These are phyloP conservation scores for Pisolithus tinctorius DNA, from an alignment of 768 basidiomycete species.

Conservation along the genomic window DNA sequence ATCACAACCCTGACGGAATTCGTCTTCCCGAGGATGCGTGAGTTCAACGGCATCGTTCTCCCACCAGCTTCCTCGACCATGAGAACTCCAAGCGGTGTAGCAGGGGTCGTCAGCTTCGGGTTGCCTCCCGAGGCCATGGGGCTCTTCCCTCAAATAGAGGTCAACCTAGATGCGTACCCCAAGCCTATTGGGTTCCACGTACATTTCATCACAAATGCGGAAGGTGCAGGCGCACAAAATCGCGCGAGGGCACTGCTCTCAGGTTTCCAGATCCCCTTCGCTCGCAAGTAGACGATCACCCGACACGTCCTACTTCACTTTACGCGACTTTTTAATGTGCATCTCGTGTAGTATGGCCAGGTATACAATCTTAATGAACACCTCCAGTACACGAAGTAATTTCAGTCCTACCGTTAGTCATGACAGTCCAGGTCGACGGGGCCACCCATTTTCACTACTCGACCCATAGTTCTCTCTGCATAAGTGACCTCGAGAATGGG, in stretches of 20 bases:
- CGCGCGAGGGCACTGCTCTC: constrained; percentile 80
- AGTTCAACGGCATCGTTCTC: constrained; percentile 78
- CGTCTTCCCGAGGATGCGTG: constrained; percentile 88
- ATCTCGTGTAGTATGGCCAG: not conserved
- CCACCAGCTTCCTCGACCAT: constrained; percentile 67
- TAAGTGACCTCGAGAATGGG: not conserved
- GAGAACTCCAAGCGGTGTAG: constrained; percentile 68
- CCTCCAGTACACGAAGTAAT: too few species aligned
- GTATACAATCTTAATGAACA: too few species aligned
- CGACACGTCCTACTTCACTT: too few species aligned
- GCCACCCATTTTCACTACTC: too few species aligned
- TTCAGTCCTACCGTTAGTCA: too few species aligned
- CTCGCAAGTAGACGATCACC: constrained; percentile 28
- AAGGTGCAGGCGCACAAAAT: constrained; percentile 86
- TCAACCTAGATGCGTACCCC: constrained; percentile 88
- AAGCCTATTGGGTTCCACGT: constrained; percentile 86
- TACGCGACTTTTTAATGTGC: not conserved
- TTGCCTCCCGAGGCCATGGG: constrained; percentile 78
- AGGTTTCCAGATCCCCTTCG: constrained; percentile 89
- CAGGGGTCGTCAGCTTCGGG: constrained; percentile 88
- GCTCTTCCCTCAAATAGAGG: constrained; percentile 93
- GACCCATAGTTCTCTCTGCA: not conserved
- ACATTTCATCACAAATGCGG: constrained; percentile 85
- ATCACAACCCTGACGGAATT: constrained; percentile 84
- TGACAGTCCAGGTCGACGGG: too few species aligned